These are phyloP conservation scores for Phytophthora cactorum DNA, from an alignment of 352 stramenopile genomes.

Conservation along the genomic window DNA sequence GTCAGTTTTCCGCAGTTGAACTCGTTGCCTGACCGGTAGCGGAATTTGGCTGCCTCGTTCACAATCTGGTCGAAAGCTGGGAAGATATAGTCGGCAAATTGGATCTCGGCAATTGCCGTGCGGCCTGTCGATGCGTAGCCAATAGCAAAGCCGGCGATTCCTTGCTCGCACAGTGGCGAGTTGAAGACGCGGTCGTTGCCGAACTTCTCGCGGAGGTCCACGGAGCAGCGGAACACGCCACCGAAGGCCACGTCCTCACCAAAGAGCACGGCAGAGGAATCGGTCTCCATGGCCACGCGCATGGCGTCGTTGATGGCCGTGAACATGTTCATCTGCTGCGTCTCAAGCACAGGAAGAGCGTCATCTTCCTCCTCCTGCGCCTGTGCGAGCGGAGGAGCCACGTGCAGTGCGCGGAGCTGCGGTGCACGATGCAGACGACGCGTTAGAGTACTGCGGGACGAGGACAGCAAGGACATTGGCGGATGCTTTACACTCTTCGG, in stretches of 20 bases:
- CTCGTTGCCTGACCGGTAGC: slow-evolving; percentile 97
- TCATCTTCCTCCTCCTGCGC: slow-evolving; percentile 28
- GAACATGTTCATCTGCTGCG: slow-evolving; percentile 92
- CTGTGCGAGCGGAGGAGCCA: slow-evolving; percentile 15
- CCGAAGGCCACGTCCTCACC: slow-evolving; percentile 99
- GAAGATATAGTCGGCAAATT: slow-evolving; percentile 99
- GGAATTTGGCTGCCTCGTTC: slow-evolving; percentile 98
- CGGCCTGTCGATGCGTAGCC: slow-evolving; percentile 96
- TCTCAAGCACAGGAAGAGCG: slow-evolving; percentile 43
- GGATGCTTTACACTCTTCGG: background rate
- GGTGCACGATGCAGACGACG: slow-evolving; percentile 6
- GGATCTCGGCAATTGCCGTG: slow-evolving; percentile 98
- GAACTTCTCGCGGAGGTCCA: slow-evolving; percentile 95
- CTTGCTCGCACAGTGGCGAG: slow-evolving; percentile 95
- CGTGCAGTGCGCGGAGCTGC: slow-evolving; percentile 14
- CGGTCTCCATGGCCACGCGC: slow-evolving; percentile 88
- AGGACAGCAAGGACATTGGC: slow-evolving; percentile 25
- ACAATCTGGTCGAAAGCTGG: slow-evolving; percentile 97
- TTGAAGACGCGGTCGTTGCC: slow-evolving; percentile 96
- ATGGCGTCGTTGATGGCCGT: slow-evolving; percentile 94
- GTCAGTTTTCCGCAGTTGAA: slow-evolving; percentile 98
- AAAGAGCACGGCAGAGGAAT: slow-evolving; percentile 94
- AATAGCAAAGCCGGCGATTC: slow-evolving; percentile 96
- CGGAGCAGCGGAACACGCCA: slow-evolving; percentile 97
- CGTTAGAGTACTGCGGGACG: background rate